Percentiles rank a stretch among this genome's conserved stretches.
These are phyloP conservation scores for Paramecium primaurelia DNA, from an alignment of 73 alveolate species.

Conservation along the genomic window DNA sequence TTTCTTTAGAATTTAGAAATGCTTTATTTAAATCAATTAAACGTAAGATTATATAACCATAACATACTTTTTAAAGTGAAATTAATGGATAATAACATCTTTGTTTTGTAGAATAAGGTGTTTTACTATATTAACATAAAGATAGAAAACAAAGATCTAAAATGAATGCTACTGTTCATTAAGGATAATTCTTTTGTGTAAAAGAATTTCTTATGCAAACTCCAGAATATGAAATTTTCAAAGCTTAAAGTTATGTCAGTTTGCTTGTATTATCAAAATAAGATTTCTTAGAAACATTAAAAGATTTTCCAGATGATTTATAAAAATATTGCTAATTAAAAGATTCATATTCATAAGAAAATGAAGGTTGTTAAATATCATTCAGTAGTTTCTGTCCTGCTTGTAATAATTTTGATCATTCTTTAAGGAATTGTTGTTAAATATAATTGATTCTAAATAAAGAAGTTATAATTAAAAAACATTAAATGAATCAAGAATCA, in stretches of 20 bases:
- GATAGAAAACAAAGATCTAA: background rate
- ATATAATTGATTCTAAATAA: background rate
- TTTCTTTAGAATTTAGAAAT: background rate
- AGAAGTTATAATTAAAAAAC: background rate
- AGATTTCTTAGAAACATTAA: constrained; percentile 1
- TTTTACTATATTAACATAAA: background rate
- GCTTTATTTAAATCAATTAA: constrained; percentile 30
- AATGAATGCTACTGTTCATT: constrained; percentile 5
- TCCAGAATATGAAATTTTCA: background rate
- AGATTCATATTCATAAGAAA: background rate
- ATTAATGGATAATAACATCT: background rate
- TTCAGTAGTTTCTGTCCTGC: constrained; percentile 8
- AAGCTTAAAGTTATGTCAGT: constrained; percentile 38
- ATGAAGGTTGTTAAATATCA: background rate
- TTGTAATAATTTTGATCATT: background rate
- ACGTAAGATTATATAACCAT: background rate
- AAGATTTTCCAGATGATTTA: background rate
- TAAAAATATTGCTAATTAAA: constrained; percentile 4
- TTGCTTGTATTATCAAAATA: background rate
- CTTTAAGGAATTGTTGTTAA: background rate
- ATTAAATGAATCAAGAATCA: background rate
- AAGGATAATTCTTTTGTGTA: constrained; percentile 28
- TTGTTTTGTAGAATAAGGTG: background rate
- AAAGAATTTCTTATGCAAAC: background rate
- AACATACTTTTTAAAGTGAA: background rate